phyloP scores from a whole-genome alignment of 495 filamentous ascomycete genomes.

The Penicillium silybi region DNA sequence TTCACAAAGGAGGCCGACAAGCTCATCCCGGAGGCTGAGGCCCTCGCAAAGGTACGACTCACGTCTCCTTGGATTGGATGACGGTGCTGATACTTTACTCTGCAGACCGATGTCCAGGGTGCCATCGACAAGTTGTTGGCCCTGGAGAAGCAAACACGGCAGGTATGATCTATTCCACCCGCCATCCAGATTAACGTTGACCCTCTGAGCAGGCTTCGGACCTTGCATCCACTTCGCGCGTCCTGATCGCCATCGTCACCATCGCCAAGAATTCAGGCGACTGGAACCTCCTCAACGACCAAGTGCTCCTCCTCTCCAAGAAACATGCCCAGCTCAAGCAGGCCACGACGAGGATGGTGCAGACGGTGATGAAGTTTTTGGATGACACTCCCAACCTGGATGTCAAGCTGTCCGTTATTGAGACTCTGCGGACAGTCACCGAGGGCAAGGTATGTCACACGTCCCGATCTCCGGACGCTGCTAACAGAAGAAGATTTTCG shows the following conservation, averaged over 20 bases:
- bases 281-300: constrained; percentile 92
- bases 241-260: constrained; percentile 83
- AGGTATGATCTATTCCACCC: constrained; percentile 52
- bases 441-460: constrained; percentile 75
- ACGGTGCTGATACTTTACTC: constrained; percentile 5
- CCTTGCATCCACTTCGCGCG: constrained; percentile 85
- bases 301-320: constrained; percentile 92
- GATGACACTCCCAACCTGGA: constrained; percentile 76
- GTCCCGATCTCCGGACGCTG: background rate
- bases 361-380: constrained; percentile 88
- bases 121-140: constrained; percentile 89
- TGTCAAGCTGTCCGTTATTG: constrained; percentile 86
- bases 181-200: constrained; percentile 4
- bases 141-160: constrained; percentile 94
- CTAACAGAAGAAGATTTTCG: constrained; percentile 67
- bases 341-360: constrained; percentile 97
- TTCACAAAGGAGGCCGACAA: constrained; percentile 89
- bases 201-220: constrained; percentile 68
- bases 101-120: constrained; percentile 69
- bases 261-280: constrained; percentile 90
- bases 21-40: constrained; percentile 81
- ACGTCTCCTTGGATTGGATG: background rate
- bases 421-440: constrained; percentile 92
- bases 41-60: constrained; percentile 71
- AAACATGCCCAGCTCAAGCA: constrained; percentile 99